Evolutionary conservation across 495 filamentous ascomycete species (phyloP), one percentile per base, ranked within the genome.

Genomic region (Penicilliopsis zonata): DNA sequence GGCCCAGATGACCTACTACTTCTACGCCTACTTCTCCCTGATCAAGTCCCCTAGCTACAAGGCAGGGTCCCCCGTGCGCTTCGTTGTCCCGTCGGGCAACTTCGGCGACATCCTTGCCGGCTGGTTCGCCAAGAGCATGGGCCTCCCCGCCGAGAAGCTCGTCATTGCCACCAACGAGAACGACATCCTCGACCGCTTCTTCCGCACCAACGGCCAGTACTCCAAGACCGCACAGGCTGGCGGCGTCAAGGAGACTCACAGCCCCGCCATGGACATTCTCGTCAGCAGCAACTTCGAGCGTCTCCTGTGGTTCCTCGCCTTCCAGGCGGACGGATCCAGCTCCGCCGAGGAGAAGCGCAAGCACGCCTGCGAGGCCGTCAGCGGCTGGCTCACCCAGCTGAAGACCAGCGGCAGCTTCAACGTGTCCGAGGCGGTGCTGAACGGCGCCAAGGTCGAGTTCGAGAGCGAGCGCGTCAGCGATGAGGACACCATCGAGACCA

Each of bases 91-190:
- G 2, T 83, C 85, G 2, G 88, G 90, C 9, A 96, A 98, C 67
- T 98, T 98, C 50, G 88, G 87, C n/a, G 78, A 96, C 49, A 80
- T 96, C 42, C 69, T 95, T 2, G 87, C 90, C 0, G 90, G 90
- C 26, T 96, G 81, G 53, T 93, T 94, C 47, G 86, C 87, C 1
- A 76, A 77, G 40, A 69, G 73, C 37, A 94, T 98, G 86, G 90
- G 90, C 28, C 72, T 95, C 0, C 87, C 86, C 14, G 65, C 70
- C 2, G 76, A 82, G 30, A 86, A 83, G 53, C 73, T 98, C 16
- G 70, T 92, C 44, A 67, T 84, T 33, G 77, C 80, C 2, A 83
- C 80, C 28, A 84, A 84, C 49, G 78, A 77, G 53, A 90, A 92
- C 59, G 84, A 90, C 47, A 88, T 87, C 31, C 67, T 83, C 16